Evolutionary conservation across 192 early-diverging fungal genomes (phyloP).

Genomic region (Entomortierella parvispora): DNA sequence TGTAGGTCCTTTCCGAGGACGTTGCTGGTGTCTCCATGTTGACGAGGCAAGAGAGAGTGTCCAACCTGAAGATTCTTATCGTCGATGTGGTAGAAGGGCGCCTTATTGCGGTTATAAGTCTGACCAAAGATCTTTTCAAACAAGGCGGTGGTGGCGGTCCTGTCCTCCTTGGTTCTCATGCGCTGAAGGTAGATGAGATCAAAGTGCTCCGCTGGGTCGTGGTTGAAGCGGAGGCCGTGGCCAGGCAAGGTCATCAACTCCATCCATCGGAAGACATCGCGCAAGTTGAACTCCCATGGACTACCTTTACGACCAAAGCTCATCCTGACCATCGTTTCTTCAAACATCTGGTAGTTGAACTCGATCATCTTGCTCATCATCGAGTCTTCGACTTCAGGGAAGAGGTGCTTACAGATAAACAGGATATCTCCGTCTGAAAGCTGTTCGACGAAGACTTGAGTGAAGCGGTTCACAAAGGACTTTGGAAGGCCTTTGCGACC

Average conservation of each 20-base stretch:
- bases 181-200: slow-evolving; percentile 90
- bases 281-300: slow-evolving; percentile 99
- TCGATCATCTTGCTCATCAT: slow-evolving; percentile 70
- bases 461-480: slow-evolving; percentile 97
- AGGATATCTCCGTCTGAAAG: slow-evolving; percentile 81
- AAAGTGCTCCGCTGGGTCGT: slow-evolving; percentile 73
- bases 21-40: slow-evolving; percentile 30
- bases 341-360: slow-evolving; percentile 90
- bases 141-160: slow-evolving; percentile 63
- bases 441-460: slow-evolving; percentile 92
- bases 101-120: slow-evolving; percentile 42
- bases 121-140: slow-evolving; percentile 66
- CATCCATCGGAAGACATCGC: slow-evolving; percentile 96
- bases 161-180: slow-evolving; percentile 86
- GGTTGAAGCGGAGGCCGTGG: slow-evolving; percentile 50
- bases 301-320: slow-evolving; percentile 78
- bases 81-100: slow-evolving; percentile 63
- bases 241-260: slow-evolving; percentile 74
- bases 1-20: slow-evolving; percentile 64
- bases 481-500: slow-evolving; percentile 98
- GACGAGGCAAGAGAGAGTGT: slow-evolving; percentile 66
- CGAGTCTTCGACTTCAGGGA: slow-evolving; percentile 60
- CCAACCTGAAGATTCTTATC: slow-evolving; percentile 68
- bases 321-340: slow-evolving; percentile 82
- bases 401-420: slow-evolving; percentile 73